Percentiles rank a stretch among this genome's conserved stretches.
These are phyloP conservation scores for Tephrocybe sp. DNA, from an alignment of 768 basidiomycete species.

Conservation along the genomic window DNA sequence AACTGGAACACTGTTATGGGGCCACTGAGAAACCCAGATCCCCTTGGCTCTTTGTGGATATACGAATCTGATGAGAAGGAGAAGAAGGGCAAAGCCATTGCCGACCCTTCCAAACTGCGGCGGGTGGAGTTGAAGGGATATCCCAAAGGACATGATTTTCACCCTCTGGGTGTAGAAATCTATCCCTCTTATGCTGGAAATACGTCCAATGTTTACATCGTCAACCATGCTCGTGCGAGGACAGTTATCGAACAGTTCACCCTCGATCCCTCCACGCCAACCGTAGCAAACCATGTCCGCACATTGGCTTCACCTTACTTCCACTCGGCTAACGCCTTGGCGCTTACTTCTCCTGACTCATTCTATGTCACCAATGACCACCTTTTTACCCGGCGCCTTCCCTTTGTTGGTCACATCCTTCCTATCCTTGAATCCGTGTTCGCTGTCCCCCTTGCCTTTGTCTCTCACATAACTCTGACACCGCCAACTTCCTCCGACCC, in stretches of 20 bases:
- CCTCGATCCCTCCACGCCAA: slow-evolving; percentile 43
- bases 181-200: slow-evolving; percentile 50
- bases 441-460: slow-evolving; percentile 58
- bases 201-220: slow-evolving; percentile 57
- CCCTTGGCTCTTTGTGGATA: slow-evolving; percentile 64
- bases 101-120: slow-evolving; percentile 26
- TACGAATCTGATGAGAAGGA: slow-evolving; percentile 31
- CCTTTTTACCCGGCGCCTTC: slow-evolving; percentile 60
- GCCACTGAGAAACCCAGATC: slow-evolving; percentile 56
- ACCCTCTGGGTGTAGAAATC: slow-evolving; percentile 67
- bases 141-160: slow-evolving; percentile 62
- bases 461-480: slow-evolving; percentile 53
- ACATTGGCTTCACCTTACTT: slow-evolving; percentile 62
- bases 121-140: slow-evolving; percentile 50
- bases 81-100: slow-evolving; percentile 6
- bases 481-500: slow-evolving; percentile 19
- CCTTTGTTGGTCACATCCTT: slow-evolving; percentile 47
- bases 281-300: slow-evolving; percentile 52
- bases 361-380: slow-evolving; percentile 81
- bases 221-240: slow-evolving; percentile 65
- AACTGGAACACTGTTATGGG: slow-evolving; percentile 82
- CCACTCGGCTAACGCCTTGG: slow-evolving; percentile 65
- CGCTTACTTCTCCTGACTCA: slow-evolving; percentile 61
- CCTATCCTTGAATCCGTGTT: slow-evolving; percentile 57
- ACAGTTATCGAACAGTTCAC: slow-evolving; percentile 72